Conservation (phyloP, 768 basidiomycete species). For the Xerocomellus chrysenteron region DNA sequence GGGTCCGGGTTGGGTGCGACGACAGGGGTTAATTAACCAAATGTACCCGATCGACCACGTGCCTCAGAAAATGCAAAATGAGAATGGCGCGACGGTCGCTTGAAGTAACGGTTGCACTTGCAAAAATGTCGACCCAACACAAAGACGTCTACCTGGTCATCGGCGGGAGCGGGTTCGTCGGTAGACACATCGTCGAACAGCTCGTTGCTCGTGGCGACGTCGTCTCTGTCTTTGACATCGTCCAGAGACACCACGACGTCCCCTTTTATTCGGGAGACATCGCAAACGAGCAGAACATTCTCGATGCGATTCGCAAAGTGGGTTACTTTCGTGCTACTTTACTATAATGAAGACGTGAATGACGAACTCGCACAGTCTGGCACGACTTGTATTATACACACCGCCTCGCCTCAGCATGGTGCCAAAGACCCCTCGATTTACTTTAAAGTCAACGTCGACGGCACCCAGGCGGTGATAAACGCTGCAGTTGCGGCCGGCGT, state of each 20-base stretch:
- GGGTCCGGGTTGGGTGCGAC: no score
- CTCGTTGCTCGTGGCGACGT: conserved; percentile 75
- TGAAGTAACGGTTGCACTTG: not conserved
- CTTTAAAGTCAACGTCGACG: conserved; percentile 92
- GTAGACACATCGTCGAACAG: conserved; percentile 86
- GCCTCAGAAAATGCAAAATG: conserved; percentile 4
- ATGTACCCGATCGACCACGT: conserved; percentile 3
- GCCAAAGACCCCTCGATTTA: conserved; percentile 69
- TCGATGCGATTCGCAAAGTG: conserved; percentile 72
- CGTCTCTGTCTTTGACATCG: conserved; percentile 88
- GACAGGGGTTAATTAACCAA: conserved; percentile 13
- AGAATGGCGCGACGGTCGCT: conserved; percentile 2
- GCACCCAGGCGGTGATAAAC: conserved; percentile 81
- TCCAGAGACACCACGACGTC: conserved; percentile 84
- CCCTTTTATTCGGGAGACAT: conserved; percentile 91
- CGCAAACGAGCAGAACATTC: conserved; percentile 69
- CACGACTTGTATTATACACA: conserved; percentile 92
- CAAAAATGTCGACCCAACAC: conserved; percentile 19
- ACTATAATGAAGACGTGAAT: not conserved
- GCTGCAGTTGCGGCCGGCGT: conserved; percentile 74
- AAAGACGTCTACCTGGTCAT: conserved; percentile 86
- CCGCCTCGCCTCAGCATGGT: conserved; percentile 81
- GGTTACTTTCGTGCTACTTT: conserved; percentile 15
- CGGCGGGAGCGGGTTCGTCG: conserved; percentile 91
- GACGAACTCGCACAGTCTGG: conserved; percentile 50